Evolutionary conservation across 768 basidiomycete species (phyloP).

Genomic region (Neoboletus subvelutipes): DNA sequence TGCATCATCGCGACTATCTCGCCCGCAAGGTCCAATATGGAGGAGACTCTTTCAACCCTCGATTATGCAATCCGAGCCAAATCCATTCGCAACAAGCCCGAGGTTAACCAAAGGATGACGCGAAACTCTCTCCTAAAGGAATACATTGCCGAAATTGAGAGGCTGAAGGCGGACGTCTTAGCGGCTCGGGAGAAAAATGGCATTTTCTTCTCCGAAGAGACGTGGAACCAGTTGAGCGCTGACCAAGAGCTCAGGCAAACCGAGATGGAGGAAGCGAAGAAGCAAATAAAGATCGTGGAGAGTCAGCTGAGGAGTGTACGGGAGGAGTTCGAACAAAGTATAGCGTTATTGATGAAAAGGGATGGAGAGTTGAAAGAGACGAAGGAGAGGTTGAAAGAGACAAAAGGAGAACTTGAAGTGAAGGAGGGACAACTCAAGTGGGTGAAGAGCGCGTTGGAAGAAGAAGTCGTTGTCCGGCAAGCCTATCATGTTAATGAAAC

Average conservation of each 20-base stretch:
- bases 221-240: conserved; percentile 77
- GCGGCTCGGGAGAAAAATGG: conserved; percentile 97
- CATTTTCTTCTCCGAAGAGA: conserved; percentile 89
- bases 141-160: conserved; percentile 90
- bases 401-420: conserved; percentile 49
- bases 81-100: conserved; percentile 92
- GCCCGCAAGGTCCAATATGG: conserved; percentile 89
- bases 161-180: conserved; percentile 84
- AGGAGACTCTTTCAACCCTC: conserved; percentile 96
- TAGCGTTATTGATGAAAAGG: conserved; percentile 67
- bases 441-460: conserved; percentile 64
- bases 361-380: conserved; percentile 75
- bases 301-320: conserved; percentile 74
- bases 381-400: conserved; percentile 52
- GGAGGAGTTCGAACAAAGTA: conserved; percentile 92
- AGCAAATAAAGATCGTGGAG: conserved; percentile 80
- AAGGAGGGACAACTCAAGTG: conserved; percentile 58
- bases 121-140: conserved; percentile 91
- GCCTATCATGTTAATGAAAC: conserved; percentile 77
- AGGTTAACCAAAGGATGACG: conserved; percentile 92
- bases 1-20: conserved; percentile 97
- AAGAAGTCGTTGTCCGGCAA: conserved; percentile 75
- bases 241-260: conserved; percentile 78
- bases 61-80: conserved; percentile 96
- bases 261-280: conserved; percentile 79